Evolutionary conservation across 495 filamentous ascomycete genomes (phyloP), one percentile per base, ranked within the genome.

Genomic region (Massariosphaeria phaeospora): DNA sequence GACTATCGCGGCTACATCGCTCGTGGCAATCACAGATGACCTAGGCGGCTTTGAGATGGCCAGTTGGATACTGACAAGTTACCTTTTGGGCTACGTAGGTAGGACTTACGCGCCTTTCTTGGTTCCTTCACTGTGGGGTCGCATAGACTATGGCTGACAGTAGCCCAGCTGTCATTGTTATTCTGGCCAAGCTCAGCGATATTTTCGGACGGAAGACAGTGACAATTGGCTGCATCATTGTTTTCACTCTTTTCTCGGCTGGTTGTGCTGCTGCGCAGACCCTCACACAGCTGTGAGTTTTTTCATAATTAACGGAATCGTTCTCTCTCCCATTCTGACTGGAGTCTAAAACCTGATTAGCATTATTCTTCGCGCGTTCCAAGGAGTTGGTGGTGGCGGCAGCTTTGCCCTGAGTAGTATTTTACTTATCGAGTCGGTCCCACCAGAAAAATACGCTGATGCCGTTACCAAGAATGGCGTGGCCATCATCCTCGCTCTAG

Each of bases 1-100:
- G 11, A 79, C 82, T 0, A 82, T 84, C 42, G 77, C 84, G 13
- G 78, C 77, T 36, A 84, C 82, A 0, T 76, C 82, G 3, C 71
- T 85, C 5, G 74, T 83, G 11, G 73, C 74, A 9, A 82, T 84
- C 48, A 79, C 76, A 3, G 68, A 75, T 35, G 74, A 75, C 18
- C 61, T 84, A 18, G 55, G 73, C 4, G 71, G 78, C 31, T 79
- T 79, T 46, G 65, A 75, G 13, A 70, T 79, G 47, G 70, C 68
- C 3, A 73, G 75, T 15, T 83, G 79, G 80, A 68, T 84, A 6
- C 69, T 81, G 24, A 77, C 77, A 13, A 67, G 71, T n/a, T 84
- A 83, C 55, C 62, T 82, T 10, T 57, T 82, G 33, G 78, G 73
- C 2, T 80, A 81, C 41, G 74, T 77, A 15, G 76, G 79, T 75